Base-by-base conservation (phyloP, 2,329 filamentous ascomycete species). In the Fusarium circinatum region DNA sequence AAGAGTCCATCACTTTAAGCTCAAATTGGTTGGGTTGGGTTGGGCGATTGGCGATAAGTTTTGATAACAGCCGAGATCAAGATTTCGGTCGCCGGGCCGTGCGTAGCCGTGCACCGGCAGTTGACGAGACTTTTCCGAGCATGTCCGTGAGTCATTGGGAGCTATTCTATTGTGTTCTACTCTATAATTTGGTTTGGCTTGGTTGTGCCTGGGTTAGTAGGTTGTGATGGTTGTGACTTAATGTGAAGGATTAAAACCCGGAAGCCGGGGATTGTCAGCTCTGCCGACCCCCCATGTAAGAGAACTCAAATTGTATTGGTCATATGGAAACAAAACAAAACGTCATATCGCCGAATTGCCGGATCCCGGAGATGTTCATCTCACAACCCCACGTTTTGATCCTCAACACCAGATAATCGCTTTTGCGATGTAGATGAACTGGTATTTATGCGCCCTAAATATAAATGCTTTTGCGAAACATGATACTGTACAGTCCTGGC, bases 61-160 rank as follows among this genome's bases (percentile, higher is more conserved):
- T 66, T 66, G 64, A 67, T 68, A 68, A 68, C 47, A 28, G 49
- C 55, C 28, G 48, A 61, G 47, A 61, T 54, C 28, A 41, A 41
- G 36, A 52, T 59, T 60, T 63, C 62, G 59, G 72, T 51, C 44
- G 39, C 65, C 45, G 71, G 71, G 38, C 72, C 67, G 73, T 70
- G 32, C 69, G 34, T 75, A 73, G 54, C 69, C 65, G 60, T 72
- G 60, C 39, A 60, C 36, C 70, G 66, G 73, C 18, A 69, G 66
- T 69, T 55, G 64, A 28, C 54, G 63, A 75, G 47, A 62, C 56
- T 65, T 64, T 54, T 54, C 71, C 71, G 71, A 68, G 32, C 18
- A 68, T 44, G 36, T 48, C 63, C 39, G 47, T 42, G 32, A 28
- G 56, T n/a, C 13, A 20, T 59, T 59, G 39, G 2, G 28, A 47